These are phyloP conservation scores for Umbelopsis sp. DNA, from an alignment of 192 early-diverging fungal species.

Conservation along the genomic window DNA sequence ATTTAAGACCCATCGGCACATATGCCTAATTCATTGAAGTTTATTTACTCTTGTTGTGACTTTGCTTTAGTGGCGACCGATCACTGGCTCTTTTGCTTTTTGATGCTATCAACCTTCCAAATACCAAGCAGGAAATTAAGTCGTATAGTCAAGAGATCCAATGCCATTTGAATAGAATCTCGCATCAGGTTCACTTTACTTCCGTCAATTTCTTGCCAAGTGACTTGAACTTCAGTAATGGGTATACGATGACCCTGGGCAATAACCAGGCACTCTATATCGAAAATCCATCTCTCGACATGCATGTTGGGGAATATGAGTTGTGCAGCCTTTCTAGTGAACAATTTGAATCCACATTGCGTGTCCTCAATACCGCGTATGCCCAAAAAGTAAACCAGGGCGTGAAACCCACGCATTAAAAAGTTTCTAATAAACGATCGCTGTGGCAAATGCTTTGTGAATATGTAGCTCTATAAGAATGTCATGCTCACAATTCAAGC, in stretches of 20 bases:
- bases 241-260: conserved; percentile 72
- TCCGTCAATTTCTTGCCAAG: conserved; percentile 97
- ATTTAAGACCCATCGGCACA: too few relatives aligned
- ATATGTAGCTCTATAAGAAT: neutral
- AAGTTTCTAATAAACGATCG: conserved; percentile 91
- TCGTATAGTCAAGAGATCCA: conserved; percentile 86
- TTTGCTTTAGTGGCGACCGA: neutral
- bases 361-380: conserved; percentile 91
- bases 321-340: conserved; percentile 76
- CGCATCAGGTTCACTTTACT: conserved; percentile 87
- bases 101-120: conserved; percentile 59
- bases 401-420: conserved; percentile 94
- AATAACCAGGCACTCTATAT: conserved; percentile 92
- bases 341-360: conserved; percentile 98
- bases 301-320: conserved; percentile 90
- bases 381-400: conserved; percentile 84
- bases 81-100: conserved; percentile 20
- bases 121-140: conserved; percentile 82
- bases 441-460: conserved; percentile 46
- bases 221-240: conserved; percentile 88
- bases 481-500: neutral
- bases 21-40: too few relatives aligned
- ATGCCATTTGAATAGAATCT: conserved; percentile 89
- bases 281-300: conserved; percentile 97
- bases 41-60: neutral